phyloP scores from a whole-genome alignment of 768 basidiomycete genomes.

The Pulveroboletus sp. region DNA sequence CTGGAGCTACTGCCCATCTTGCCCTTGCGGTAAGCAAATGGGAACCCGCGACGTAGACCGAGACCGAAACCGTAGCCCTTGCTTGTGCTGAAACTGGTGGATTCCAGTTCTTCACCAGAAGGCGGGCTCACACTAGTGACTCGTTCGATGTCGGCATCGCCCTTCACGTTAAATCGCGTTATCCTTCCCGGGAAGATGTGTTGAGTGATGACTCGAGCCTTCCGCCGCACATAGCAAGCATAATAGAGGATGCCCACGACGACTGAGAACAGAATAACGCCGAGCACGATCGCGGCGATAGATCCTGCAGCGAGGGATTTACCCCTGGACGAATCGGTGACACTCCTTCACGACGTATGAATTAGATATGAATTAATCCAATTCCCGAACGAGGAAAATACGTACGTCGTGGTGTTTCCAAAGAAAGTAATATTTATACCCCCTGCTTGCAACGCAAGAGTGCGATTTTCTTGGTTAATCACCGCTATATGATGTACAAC shows the following conservation, averaged over 20 bases:
- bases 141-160: conserved; percentile 9
- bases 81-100: conserved; percentile 27
- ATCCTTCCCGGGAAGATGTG: neutral
- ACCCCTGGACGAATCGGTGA: conserved; percentile 13
- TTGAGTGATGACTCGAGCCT: conserved; percentile 29
- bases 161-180: neutral
- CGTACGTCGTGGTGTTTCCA: conserved; percentile 33
- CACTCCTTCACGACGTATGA: conserved; percentile 11
- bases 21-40: conserved; percentile 23
- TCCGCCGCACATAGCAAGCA: conserved; percentile 47
- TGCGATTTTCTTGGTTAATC: conserved; percentile 51
- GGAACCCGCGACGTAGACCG: conserved; percentile 26
- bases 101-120: conserved; percentile 25
- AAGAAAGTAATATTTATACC: conserved; percentile 49
- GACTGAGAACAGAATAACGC: conserved; percentile 49
- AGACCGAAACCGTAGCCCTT: conserved; percentile 35
- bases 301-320: conserved; percentile 47
- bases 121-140: conserved; percentile 5
- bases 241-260: conserved; percentile 42
- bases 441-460: conserved; percentile 45
- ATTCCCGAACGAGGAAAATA: neutral
- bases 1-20: conserved; percentile 22
- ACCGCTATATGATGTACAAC: conserved; percentile 49
- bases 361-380: neutral
- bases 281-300: conserved; percentile 63